A percentile compares a stretch with the other conserved stretches of the same genome.
Conservation (phyloP, 2,329 filamentous ascomycete genomes). For the Trichoderma aggressivum region DNA sequence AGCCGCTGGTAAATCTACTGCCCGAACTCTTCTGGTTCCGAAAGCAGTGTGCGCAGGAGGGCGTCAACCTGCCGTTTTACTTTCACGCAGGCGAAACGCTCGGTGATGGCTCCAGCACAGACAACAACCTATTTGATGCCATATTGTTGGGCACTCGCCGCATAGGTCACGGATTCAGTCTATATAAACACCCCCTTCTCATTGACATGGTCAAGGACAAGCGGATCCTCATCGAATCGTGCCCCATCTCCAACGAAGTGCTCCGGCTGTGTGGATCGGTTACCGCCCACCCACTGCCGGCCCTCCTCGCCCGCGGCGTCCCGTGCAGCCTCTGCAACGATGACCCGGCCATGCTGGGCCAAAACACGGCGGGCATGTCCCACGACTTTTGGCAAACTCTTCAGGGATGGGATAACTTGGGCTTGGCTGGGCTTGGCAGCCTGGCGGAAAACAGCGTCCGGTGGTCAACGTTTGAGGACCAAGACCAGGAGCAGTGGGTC, state of each 20-base stretch:
- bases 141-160: conserved; percentile 81
- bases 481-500: conserved; percentile 66
- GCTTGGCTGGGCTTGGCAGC: conserved; percentile 78
- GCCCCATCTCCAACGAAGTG: conserved; percentile 87
- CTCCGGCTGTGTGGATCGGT: conserved; percentile 74
- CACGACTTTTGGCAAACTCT: conserved; percentile 94
- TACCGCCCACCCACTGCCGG: conserved; percentile 75
- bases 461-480: conserved; percentile 86
- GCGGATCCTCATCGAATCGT: conserved; percentile 83
- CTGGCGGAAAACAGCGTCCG: conserved; percentile 90
- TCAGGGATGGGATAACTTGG: conserved; percentile 88
- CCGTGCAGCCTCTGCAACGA: conserved; percentile 84
- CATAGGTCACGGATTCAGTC: conserved; percentile 83
- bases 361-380: conserved; percentile 76
- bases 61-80: conserved; percentile 85
- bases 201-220: conserved; percentile 86
- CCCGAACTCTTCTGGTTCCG: conserved; percentile 93
- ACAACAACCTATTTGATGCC: conserved; percentile 84
- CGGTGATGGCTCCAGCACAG: conserved; percentile 68
- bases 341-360: conserved; percentile 83
- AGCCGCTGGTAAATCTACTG: conserved; percentile 70
- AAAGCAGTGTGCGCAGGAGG: conserved; percentile 74
- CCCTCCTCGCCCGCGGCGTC: conserved; percentile 80
- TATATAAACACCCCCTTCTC: conserved; percentile 88
- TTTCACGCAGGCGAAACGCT: conserved; percentile 92